Conservation (phyloP, 495 filamentous ascomycete genomes). For the Penicillium cataractarum region DNA sequence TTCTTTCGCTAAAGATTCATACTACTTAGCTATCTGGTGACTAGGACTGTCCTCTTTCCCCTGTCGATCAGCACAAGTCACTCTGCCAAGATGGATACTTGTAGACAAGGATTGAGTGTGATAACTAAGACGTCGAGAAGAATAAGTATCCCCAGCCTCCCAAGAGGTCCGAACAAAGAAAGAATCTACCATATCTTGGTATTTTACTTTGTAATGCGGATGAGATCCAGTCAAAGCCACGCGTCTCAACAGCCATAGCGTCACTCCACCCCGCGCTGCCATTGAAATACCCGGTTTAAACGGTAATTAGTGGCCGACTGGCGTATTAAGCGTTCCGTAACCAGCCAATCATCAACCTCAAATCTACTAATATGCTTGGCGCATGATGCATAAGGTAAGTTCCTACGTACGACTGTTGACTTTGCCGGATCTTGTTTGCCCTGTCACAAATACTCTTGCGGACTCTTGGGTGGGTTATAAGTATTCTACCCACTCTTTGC, state of each 20-base stretch:
- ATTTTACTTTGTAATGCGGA: background rate
- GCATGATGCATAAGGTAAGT: background rate
- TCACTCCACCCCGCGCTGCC: slow-evolving; percentile 1
- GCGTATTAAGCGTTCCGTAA: background rate
- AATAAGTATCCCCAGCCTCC: background rate
- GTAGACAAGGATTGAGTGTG: background rate
- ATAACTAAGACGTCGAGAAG: background rate
- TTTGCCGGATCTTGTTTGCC: background rate
- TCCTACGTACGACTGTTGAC: background rate
- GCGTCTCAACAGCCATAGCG: background rate
- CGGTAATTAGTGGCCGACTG: background rate
- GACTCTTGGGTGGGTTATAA: background rate
- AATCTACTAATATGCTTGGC: no score
- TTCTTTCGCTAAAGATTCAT: no score
- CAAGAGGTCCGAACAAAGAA: background rate
- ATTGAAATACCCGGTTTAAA: background rate
- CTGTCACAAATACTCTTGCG: background rate
- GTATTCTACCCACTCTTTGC: background rate
- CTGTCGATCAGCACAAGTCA: background rate
- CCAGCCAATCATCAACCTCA: background rate
- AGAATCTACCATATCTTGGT: background rate
- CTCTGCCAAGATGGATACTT: background rate
- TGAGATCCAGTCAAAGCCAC: background rate
- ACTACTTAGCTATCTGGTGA: background rate
- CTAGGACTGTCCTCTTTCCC: background rate